A percentile compares a stretch with the other conserved stretches of the same genome.
phyloP scores from a whole-genome alignment of 2,329 filamentous ascomycete genomes.

The Mycosphaerella sp. region DNA sequence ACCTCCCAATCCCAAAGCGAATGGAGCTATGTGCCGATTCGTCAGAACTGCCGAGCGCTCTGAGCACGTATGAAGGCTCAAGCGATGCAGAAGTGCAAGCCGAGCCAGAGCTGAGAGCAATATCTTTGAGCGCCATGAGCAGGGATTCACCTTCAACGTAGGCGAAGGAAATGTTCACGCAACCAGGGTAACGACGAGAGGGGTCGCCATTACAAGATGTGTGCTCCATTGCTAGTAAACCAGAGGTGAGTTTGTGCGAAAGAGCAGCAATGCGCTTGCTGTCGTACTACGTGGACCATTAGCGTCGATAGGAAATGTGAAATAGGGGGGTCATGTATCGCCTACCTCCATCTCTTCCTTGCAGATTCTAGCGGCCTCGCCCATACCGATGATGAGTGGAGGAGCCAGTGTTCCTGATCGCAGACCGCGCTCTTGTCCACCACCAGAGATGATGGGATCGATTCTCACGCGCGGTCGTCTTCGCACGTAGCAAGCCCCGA shows the following conservation, averaged over 20 bases:
- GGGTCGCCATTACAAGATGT: constrained; percentile 84
- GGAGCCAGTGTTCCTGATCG: constrained; percentile 92
- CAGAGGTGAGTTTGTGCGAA: constrained; percentile 75
- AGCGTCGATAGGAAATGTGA: constrained; percentile 1
- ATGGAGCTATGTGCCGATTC: constrained; percentile 98
- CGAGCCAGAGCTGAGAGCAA: constrained; percentile 91
- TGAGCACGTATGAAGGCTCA: constrained; percentile 92
- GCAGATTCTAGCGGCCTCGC: constrained; percentile 89
- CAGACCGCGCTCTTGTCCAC: constrained; percentile 90
- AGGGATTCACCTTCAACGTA: constrained; percentile 98
- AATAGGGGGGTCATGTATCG: constrained; percentile 5
- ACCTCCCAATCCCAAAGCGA: constrained; percentile 92
- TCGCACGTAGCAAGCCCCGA: constrained; percentile 93
- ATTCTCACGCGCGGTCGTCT: constrained; percentile 87
- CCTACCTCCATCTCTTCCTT: constrained; percentile 85
- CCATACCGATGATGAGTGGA: constrained; percentile 82
- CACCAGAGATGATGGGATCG: constrained; percentile 92
- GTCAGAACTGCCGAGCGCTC: constrained; percentile 90
- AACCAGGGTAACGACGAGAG: constrained; percentile 82
- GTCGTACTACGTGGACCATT: constrained; percentile 65
- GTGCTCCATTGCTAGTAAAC: constrained; percentile 84
- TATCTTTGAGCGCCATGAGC: constrained; percentile 96
- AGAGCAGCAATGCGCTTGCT: constrained; percentile 73
- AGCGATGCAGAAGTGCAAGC: constrained; percentile 95
- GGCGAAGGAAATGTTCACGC: constrained; percentile 96